A percentile compares a stretch with the other conserved stretches of the same genome.
phyloP scores from a whole-genome alignment of 2,329 filamentous ascomycete species.

The Aspergillus transmontanensis region DNA sequence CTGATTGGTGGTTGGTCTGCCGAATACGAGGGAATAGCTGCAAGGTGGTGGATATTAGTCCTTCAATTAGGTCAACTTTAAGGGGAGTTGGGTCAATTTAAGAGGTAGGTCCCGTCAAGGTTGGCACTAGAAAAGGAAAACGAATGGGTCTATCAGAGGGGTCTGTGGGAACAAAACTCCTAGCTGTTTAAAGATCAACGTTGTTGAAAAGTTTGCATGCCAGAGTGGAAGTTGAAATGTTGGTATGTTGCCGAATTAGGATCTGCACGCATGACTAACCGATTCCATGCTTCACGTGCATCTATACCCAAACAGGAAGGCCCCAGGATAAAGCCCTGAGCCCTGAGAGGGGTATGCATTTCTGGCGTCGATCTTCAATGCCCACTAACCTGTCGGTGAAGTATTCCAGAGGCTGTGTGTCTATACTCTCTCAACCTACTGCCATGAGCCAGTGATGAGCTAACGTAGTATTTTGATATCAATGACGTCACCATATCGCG shows the following conservation, averaged over 20 bases:
- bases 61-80: not conserved
- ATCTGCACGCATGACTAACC: not conserved
- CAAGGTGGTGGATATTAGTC: not conserved
- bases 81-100: not conserved
- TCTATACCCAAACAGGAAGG: not conserved
- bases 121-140: not conserved
- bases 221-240: not conserved
- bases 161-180: not conserved
- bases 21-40: conserved; percentile 11
- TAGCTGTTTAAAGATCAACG: not conserved
- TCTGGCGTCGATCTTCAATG: no score
- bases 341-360: not conserved
- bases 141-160: not conserved
- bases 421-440: not conserved
- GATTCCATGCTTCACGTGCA: not conserved
- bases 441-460: not conserved
- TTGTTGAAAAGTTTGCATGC: not conserved
- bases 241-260: not conserved
- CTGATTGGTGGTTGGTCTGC: conserved; percentile 3
- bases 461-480: not conserved
- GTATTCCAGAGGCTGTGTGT: no score
- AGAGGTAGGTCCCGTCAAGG: not conserved
- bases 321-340: not conserved
- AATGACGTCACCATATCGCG: conserved; percentile 5
- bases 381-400: no score